A percentile compares a stretch with the other conserved stretches of the same genome.
Conservation (phyloP, 768 basidiomycete genomes). For the Rhizopogon vinicolor region DNA sequence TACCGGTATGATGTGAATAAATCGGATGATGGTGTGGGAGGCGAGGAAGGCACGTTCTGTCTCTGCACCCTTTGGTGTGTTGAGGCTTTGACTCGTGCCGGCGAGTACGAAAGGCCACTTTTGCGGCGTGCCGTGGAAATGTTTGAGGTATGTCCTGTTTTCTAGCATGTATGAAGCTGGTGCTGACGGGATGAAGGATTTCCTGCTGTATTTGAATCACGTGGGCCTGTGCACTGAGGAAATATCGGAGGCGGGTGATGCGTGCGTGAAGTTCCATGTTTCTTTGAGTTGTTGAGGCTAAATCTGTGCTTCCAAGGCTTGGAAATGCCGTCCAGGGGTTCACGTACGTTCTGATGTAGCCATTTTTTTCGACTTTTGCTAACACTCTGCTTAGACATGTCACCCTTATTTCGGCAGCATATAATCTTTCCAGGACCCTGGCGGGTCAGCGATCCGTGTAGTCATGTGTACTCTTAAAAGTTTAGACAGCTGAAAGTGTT, state of each 20-base stretch:
- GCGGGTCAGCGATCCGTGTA: not conserved
- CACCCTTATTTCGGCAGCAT: conserved; percentile 80
- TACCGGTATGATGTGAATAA: conserved; percentile 87
- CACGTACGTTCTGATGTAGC: conserved; percentile 51
- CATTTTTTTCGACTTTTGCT: not conserved
- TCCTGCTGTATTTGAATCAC: conserved; percentile 81
- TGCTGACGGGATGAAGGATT: conserved; percentile 43
- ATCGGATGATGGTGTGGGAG: conserved; percentile 91
- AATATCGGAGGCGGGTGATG: conserved; percentile 82
- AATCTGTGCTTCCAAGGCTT: conserved; percentile 38
- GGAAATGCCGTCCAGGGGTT: conserved; percentile 90
- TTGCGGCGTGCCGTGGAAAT: conserved; percentile 71
- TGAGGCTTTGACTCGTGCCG: conserved; percentile 86
- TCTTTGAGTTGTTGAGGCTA: not conserved
- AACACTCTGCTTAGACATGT: conserved; percentile 51
- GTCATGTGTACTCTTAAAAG: no score
- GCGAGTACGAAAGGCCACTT: conserved; percentile 66
- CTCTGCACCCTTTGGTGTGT: conserved; percentile 85
- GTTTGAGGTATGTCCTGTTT: conserved; percentile 68
- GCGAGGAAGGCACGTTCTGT: conserved; percentile 94
- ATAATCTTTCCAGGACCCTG: conserved; percentile 71
- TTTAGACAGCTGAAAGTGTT: not conserved
- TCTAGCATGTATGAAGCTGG: not conserved
- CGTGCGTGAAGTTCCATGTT: conserved; percentile 38
- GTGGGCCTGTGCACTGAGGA: conserved; percentile 85